These are phyloP conservation scores for Deuterostichococcus epilithicus DNA, from an alignment of 139 green algal species.

Conservation along the genomic window DNA sequence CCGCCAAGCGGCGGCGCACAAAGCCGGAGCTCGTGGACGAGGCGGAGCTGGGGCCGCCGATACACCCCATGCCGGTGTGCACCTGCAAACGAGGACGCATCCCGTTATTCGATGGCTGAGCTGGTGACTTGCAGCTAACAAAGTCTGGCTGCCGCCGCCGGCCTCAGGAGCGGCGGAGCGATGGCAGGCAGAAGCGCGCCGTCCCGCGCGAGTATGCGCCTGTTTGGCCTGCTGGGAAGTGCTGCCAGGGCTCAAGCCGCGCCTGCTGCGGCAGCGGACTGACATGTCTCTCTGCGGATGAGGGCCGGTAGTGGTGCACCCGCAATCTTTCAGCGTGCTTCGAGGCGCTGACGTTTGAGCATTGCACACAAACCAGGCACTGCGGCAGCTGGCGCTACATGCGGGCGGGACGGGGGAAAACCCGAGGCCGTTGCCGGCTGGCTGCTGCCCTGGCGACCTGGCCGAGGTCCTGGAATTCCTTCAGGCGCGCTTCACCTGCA, in stretches of 20 bases:
- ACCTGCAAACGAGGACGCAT: not conserved
- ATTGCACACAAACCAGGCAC: too few relatives aligned
- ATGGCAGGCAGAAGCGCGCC: too few relatives aligned
- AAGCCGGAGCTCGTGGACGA: conserved; percentile 18
- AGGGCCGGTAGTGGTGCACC: too few relatives aligned
- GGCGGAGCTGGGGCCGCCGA: not conserved
- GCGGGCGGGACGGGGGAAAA: too few relatives aligned
- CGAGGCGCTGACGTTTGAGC: too few relatives aligned
- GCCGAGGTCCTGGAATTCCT: conserved; percentile 37
- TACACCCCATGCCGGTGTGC: conserved; percentile 9
- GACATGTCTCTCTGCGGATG: too few relatives aligned
- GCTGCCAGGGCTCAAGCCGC: not conserved
- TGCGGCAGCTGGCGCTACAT: conserved; percentile 2
- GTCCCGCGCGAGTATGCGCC: too few relatives aligned
- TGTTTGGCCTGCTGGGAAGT: too few relatives aligned
- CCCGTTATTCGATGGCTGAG: not conserved
- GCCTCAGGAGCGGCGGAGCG: too few relatives aligned
- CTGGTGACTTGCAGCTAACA: not conserved
- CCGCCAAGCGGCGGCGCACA: not conserved
- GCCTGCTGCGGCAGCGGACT: too few relatives aligned
- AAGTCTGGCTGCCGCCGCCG: too few relatives aligned
- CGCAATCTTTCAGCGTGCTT: too few relatives aligned
- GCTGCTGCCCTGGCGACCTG: conserved; percentile 25
- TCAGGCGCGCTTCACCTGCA: conserved; percentile 19
- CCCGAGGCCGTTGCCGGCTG: conserved; percentile 14